Evolutionary conservation across 495 filamentous ascomycete species (phyloP), one percentile per base, ranked within the genome.

Genomic region (Penicillium paxilli): DNA sequence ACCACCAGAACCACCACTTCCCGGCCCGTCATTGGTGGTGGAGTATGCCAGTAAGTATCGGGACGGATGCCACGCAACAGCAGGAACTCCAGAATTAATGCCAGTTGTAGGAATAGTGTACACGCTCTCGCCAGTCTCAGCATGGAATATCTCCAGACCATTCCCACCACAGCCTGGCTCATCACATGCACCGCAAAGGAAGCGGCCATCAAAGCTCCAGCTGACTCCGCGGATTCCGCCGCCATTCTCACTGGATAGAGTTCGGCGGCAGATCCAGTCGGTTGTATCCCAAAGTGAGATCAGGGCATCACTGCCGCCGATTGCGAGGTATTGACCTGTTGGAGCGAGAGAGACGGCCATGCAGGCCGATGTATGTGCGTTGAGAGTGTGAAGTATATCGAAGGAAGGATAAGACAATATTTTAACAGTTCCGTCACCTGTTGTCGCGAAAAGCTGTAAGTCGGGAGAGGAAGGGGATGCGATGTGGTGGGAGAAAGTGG

Each of bases 201-300:
- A 98, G 44, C 88, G 86, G 2, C 94, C 92, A 63, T 96, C 95
- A 62, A 91, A 98, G 44, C 85, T 89, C 73, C 96, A 98, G 59
- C 89, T 90, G 30, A 98, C 82, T 63, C 85, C 91, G 57, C 85
- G 86, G 21, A 97, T 87, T 5, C 88, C 85, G 0, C 90, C 91
- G n/a, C 80, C 78, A 68, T 90, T 87, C 26, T 72, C 65, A 49
- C 82, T 83, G 17, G 86, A 85, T 19, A 96, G 74, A 4, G 90
- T 96, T 49, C 90, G 84, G 44, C 86, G 80, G 64, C 91, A 96
- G 47, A 94, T 86, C 92, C 91, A 97, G 62, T 95, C 89, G 26
- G 81, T 83, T 0, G 95, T 96, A 66, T 97, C 92, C 88, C 92
- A 98, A 14, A 98, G 81, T 5, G 88, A 80, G 44, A 97, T 88